Evolutionary conservation across 1,139 yeast genomes (phyloP), one percentile per base, ranked within the genome.

Genomic region (Meyerozyma smithsonii): DNA sequence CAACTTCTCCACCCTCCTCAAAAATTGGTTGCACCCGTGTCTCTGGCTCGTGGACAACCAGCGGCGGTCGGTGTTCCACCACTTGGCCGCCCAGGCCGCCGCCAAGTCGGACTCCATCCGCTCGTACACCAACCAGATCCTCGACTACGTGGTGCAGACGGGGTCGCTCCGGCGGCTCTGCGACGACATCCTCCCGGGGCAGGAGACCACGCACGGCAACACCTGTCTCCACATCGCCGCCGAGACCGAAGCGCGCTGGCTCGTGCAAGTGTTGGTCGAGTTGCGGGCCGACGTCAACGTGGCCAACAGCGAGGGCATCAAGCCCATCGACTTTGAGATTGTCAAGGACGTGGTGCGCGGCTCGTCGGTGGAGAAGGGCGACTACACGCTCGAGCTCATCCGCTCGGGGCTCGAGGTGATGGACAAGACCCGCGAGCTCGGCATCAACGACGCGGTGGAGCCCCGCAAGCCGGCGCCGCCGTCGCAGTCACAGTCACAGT

Each of bases 161-260:
- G 34, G 34, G 10, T 11, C 21, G 14, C 21, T 30, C 12, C 15
- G 21, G 5, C 5, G 34, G 21, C 8, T 30, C 5, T 30, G 34
- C 21, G 34, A 30, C 3, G 12, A 38, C 7, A 28, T 43, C 19
- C 33, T 44, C 20, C 46, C 48, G 30, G 44, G 46, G 2, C 84
- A 82, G 48, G 97, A 90, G 56, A 71, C 79, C 38, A 53, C 51
- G 16, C 82, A 83, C 50, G 98, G 97, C 32, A 95, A 90, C 55
- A 88, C 96, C 0, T 81, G 92, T 40, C 68, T 92, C 43, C 95
- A 90, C 58, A 78, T 89, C 44, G 97, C 97, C 0, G 94, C 96
- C 0, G 82, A 95, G 54, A 75, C 83, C 39, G 97, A 96, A 23
- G 83, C 85, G 51, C 79, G 77, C 48, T 81, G 90, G 62, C 80